A percentile compares a stretch with the other conserved stretches of the same genome.
These are phyloP conservation scores for Saccharomycopsis guyanensis DNA, from an alignment of 805 yeast species.

Conservation along the genomic window DNA sequence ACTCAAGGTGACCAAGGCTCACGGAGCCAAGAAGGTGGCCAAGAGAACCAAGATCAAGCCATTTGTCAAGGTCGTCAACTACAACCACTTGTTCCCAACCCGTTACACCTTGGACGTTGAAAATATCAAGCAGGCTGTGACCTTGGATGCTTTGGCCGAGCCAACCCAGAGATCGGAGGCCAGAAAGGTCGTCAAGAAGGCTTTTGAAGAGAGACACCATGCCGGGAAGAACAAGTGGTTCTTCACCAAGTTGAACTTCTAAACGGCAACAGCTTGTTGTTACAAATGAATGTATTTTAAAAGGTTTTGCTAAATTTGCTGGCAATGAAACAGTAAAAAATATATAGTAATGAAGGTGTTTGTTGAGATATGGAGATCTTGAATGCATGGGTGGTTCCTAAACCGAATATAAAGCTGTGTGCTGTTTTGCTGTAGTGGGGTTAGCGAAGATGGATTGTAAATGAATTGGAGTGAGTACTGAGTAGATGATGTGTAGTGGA, in stretches of 20 bases:
- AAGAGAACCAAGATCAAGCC: slow-evolving; percentile 99
- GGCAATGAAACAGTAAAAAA: background rate
- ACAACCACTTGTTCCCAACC: slow-evolving; percentile 99
- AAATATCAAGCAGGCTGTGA: slow-evolving; percentile 81
- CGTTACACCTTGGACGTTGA: slow-evolving; percentile 98
- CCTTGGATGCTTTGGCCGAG: slow-evolving; percentile 92
- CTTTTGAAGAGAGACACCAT: slow-evolving; percentile 98
- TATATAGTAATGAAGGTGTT: background rate
- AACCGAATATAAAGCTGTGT: too few relatives aligned
- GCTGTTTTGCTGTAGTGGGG: too few relatives aligned
- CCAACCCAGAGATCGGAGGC: slow-evolving; percentile 99
- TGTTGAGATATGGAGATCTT: background rate
- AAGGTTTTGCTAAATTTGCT: background rate
- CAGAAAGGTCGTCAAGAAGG: slow-evolving; percentile 97
- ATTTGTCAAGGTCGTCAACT: slow-evolving; percentile 97
- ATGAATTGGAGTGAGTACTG: too few relatives aligned
- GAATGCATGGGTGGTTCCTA: background rate
- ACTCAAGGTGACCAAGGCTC: slow-evolving; percentile 88
- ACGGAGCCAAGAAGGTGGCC: slow-evolving; percentile 93
- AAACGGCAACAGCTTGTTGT: slow-evolving; percentile 29
- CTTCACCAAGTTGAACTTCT: slow-evolving; percentile 95
- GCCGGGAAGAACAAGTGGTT: slow-evolving; percentile 99
- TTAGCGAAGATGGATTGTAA: too few relatives aligned
- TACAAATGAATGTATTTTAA: too few relatives aligned
- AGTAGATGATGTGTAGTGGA: too few relatives aligned